Base-by-base conservation (phyloP, 257 asterid genomes). In the Fraxinus quadrangulata region DNA sequence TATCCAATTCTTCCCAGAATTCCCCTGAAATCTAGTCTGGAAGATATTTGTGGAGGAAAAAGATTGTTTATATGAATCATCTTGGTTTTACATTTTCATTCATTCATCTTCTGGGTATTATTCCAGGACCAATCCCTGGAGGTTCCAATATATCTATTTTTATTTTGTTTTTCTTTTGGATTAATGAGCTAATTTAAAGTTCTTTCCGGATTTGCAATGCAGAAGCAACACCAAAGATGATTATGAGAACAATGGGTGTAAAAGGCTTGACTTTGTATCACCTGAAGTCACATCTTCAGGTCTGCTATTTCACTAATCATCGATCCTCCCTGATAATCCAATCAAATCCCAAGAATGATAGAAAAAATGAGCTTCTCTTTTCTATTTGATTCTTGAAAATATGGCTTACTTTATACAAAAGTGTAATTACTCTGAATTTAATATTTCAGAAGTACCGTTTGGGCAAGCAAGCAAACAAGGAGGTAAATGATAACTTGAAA, bases 241-340 rank as follows among this genome's bases (percentile, higher is more conserved):
- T 94, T 47, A 69, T 90, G 91, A 92, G 97, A 86, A 88, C 96
- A 81, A 94, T 94, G 98, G 96, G 97, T 75, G 98, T 94, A 49
- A 94, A 92, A 83, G 98, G 98, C 83, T 89, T 94, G 85, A 94
- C 98, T 70, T 83, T 94, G 76, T 94, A 94, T 84, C 98, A 94
- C 83, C 87, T 94, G 87, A 94, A 94, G 92, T 94, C 98, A 30
- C 97, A 92, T 88, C 98, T 94, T 80, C 98, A 94, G 98, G 98
- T 86, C 80, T 72, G 81, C 39, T 26, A 16, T 68, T 71, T 28
- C 71, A 2, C 31, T 16, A 16, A 71, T 23, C 9, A 14, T 67
- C 28, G 49, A 40, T 40, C 36, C 26, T 2, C 49, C 34, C 71
- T 42, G 37, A 69, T 30, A 11, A 33, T n/a, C 67, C 70, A 65